These are phyloP conservation scores for Hyparrhenia diplandra DNA, from an alignment of 176 grass and related monocot genomes.

Conservation along the genomic window DNA sequence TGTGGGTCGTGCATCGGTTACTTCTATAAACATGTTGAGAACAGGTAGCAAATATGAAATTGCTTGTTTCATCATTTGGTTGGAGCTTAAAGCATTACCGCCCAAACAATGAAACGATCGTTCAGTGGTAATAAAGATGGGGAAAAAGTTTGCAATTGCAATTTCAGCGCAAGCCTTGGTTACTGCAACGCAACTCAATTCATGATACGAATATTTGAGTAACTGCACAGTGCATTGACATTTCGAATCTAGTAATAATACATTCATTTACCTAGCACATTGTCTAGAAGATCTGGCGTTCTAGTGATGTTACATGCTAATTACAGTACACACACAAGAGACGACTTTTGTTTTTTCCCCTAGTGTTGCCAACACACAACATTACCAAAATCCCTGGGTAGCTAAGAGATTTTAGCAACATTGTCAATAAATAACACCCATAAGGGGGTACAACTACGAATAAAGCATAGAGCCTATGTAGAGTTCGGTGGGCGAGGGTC, in stretches of 20 bases:
- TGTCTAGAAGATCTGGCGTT: background rate
- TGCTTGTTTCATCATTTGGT: background rate
- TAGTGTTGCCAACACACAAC: background rate
- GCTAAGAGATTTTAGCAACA: background rate
- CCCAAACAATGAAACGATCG: background rate
- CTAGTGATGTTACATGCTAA: background rate
- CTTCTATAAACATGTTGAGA: background rate
- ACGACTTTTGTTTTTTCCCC: background rate
- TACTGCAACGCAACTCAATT: background rate
- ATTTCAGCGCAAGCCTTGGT: background rate
- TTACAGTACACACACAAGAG: background rate
- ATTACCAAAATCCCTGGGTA: background rate
- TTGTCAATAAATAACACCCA: background rate
- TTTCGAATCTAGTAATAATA: background rate
- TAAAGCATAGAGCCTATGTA: background rate
- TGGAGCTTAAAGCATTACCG: background rate
- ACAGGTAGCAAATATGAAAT: background rate
- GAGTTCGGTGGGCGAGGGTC: conserved; percentile 52
- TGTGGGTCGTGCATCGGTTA: background rate
- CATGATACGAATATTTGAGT: no score
- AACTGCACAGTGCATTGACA: background rate
- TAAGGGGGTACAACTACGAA: background rate
- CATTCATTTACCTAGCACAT: background rate
- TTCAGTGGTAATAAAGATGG: background rate
- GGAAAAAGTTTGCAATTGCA: background rate